Conservation (phyloP, 805 yeast species). For the Candida berthetii region DNA sequence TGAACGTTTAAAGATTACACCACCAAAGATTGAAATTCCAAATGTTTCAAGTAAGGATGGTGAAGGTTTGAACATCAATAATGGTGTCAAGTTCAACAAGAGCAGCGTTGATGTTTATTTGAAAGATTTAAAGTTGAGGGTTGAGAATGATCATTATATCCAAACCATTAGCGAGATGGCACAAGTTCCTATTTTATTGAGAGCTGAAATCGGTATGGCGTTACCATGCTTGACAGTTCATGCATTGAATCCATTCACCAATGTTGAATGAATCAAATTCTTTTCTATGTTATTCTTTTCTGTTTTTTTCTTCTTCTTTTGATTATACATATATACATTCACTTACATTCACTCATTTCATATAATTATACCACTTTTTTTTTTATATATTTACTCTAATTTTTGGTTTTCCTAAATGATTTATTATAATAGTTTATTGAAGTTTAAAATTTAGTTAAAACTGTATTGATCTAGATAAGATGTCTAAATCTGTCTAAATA, state of each 20-base stretch:
- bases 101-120: constrained; percentile 51
- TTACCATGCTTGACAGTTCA: constrained; percentile 92
- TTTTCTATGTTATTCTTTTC: not conserved
- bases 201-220: constrained; percentile 94
- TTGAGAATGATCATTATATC: constrained; percentile 55
- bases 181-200: constrained; percentile 75
- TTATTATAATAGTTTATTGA: too few relatives aligned
- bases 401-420: too few relatives aligned
- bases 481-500: too few relatives aligned
- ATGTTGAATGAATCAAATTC: constrained; percentile 8
- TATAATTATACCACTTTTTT: too few relatives aligned
- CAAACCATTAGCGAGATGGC: constrained; percentile 79
- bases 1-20: constrained; percentile 39
- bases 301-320: not conserved
- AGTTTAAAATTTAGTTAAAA: too few relatives aligned
- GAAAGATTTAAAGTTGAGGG: constrained; percentile 47
- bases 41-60: constrained; percentile 7
- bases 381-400: too few relatives aligned
- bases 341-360: not conserved
- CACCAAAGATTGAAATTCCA: constrained; percentile 37
- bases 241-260: constrained; percentile 77
- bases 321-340: too few relatives aligned
- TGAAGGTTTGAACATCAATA: constrained; percentile 1
- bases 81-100: constrained; percentile 11
- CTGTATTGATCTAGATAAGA: too few relatives aligned